Base-by-base conservation (phyloP, 2,329 filamentous ascomycete genomes). In the Colletotrichum sp. region DNA sequence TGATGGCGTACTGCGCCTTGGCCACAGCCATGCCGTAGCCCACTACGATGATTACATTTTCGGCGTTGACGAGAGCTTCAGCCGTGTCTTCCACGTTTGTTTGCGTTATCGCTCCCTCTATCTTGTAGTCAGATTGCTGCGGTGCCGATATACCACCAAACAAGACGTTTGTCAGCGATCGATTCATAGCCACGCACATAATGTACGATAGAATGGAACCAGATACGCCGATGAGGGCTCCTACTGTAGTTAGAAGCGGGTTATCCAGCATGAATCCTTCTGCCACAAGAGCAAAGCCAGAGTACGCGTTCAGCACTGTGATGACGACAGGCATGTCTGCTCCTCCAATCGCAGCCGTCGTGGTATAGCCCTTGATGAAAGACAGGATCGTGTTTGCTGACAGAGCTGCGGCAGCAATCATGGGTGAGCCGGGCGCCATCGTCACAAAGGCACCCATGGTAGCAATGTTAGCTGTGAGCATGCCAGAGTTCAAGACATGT, bases 1-100 rank as follows among this genome's bases (percentile, higher is more conserved):
- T 94, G 69, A 98, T 95, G 27, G 95, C 95, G 82, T 98, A 98
- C 84, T 98, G 96, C 5, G 96, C 95, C 85, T 98, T 98, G 11
- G 96, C 95, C 2, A 98, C 95, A 0, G 96, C 96, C 96, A 98
- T 98, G 69, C 96, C 96, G 80, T 98, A 98, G 1, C 96, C 96
- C 7, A 98, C 95, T 2, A 96, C 93, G 70, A 98, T 96, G 80
- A 98, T 97, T 72, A 98, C 95, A 63, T 90, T 96, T 81, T 98
- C 95, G 0, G 95, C 93, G 77, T 93, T 94, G 19, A 92, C 87
- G 4, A 98, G 88, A 0, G 92, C 90, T 32, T 98, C 95, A 2
- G 94, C 94, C 0, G 95, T 93, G 63, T 98, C 95, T 22, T 98
- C 95, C 2, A 96, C 89, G 5, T 90, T 94, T 0, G 94, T 96